phyloP scores from a whole-genome alignment of 1,284 basidiomycete genomes.

The Cystobasidium slooffiae region DNA sequence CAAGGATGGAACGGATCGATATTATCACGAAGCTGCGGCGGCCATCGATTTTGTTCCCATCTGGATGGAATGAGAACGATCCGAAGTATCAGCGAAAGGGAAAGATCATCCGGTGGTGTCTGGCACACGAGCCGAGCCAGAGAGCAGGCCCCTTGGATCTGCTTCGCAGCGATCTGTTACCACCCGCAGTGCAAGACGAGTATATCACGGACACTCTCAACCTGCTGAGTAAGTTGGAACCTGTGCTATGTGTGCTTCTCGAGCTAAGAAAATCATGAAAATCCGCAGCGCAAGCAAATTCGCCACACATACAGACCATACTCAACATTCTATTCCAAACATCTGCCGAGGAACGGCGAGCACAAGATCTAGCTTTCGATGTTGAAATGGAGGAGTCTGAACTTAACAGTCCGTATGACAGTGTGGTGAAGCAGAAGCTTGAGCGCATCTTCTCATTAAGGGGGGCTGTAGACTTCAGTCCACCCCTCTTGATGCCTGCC shows the following conservation, averaged over 20 bases:
- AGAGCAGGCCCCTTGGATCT: constrained; percentile 52
- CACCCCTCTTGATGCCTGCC: constrained; percentile 50
- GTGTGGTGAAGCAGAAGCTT: constrained; percentile 50
- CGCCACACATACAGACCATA: constrained; percentile 50
- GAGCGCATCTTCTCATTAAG: constrained; percentile 49
- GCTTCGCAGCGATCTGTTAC: constrained; percentile 50
- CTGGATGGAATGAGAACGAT: constrained; percentile 46
- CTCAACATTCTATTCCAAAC: constrained; percentile 51
- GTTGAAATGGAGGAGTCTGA: constrained; percentile 47
- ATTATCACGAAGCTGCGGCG: constrained; percentile 49
- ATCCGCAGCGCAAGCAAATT: constrained; percentile 49
- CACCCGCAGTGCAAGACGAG: constrained; percentile 52
- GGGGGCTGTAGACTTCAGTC: constrained; percentile 52
- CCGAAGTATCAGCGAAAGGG: constrained; percentile 48
- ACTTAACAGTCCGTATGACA: constrained; percentile 52
- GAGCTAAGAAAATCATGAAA: neutral
- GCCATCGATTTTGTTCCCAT: constrained; percentile 51
- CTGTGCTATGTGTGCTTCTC: neutral
- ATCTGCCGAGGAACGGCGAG: constrained; percentile 48
- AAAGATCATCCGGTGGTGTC: constrained; percentile 51
- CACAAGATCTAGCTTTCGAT: constrained; percentile 52
- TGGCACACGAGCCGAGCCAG: constrained; percentile 50
- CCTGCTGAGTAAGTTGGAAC: constrained; percentile 44
- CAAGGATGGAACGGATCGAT: constrained; percentile 53
- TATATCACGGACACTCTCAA: constrained; percentile 51